Base-by-base conservation (phyloP, 768 basidiomycete species). In the Austroboletus eburneus region DNA sequence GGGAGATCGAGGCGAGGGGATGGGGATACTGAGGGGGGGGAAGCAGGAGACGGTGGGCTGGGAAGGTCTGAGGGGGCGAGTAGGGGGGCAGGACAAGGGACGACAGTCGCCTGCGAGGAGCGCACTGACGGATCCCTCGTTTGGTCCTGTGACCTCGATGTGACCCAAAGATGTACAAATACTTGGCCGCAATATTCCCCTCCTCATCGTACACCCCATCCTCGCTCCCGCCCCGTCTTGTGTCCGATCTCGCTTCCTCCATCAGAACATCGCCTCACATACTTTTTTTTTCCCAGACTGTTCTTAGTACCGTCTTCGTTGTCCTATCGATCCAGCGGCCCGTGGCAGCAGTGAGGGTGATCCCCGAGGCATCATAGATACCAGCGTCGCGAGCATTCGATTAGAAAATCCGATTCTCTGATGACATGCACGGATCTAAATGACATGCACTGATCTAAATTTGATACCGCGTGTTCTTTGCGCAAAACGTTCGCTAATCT, bases 171-270 rank as follows among this genome's bases (percentile, higher is more conserved):
- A 68, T 54, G 57, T 62, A 63, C 60, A 59, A 54, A 62, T 53
- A 55, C 46, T 32, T 35, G 21, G 8, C 13, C n/a, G 83, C 81
- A 25, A 76, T n/a, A n/a, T n/a, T n/a, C 80, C 13, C 69, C 61
- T 0, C 76, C 81, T 13, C 51, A 51, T n/a, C 65, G 69, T 46
- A 69, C 59, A 18, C 63, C 75, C 81, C 83, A 86, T 7, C 74
- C 51, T 70, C 69, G 33, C 70, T 80, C n/a, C 74, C 71, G 41
- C 85, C 72, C 3, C 53, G 59, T 46, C 73, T 79, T 5, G 90
- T 88, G 58, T 91, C 91, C 14, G 61, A 68, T 8, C 90, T 91
- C 2, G 89, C 91, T 78, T 85, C 86, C 27, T 69, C 71, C 4
- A 90, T 84, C 0, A 13, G 88, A 91, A 59, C 93, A 91, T 0